These are phyloP conservation scores for Colletotrichum costaricense DNA, from an alignment of 2,329 filamentous ascomycete genomes.

Conservation along the genomic window DNA sequence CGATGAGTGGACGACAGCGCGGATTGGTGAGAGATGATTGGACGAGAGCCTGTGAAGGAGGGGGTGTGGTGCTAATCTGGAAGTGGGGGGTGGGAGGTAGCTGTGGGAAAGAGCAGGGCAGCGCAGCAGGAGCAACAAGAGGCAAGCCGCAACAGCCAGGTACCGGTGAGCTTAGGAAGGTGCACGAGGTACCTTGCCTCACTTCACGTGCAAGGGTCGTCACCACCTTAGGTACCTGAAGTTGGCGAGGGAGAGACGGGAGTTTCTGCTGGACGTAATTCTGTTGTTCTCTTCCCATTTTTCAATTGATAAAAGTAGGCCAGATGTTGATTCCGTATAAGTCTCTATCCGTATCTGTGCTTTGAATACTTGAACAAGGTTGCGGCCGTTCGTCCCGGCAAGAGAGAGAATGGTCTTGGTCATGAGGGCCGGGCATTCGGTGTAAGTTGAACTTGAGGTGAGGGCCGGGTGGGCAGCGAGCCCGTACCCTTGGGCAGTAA, in stretches of 20 bases:
- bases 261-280: not conserved
- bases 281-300: not conserved
- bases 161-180: not conserved
- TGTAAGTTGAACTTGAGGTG: not conserved
- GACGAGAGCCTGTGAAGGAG: not conserved
- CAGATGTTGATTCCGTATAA: not conserved
- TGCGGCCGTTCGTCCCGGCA: not conserved
- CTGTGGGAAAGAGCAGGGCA: slow-evolving; percentile 17
- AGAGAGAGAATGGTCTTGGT: not conserved
- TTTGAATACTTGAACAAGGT: not conserved
- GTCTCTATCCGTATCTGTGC: not conserved
- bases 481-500: not conserved
- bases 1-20: not conserved
- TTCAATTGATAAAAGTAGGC: not conserved
- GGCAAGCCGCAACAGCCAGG: not conserved
- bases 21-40: slow-evolving; percentile 8
- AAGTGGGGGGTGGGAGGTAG: slow-evolving; percentile 13
- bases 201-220: not conserved
- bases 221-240: not conserved
- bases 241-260: not conserved
- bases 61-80: slow-evolving; percentile 18
- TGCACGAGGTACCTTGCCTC: slow-evolving; percentile 11
- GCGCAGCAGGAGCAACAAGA: not conserved
- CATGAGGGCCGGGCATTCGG: not conserved
- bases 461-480: not conserved